Evolutionary conservation across 805 yeast species (phyloP).

Genomic region (Barnettozyma botsteinii): DNA sequence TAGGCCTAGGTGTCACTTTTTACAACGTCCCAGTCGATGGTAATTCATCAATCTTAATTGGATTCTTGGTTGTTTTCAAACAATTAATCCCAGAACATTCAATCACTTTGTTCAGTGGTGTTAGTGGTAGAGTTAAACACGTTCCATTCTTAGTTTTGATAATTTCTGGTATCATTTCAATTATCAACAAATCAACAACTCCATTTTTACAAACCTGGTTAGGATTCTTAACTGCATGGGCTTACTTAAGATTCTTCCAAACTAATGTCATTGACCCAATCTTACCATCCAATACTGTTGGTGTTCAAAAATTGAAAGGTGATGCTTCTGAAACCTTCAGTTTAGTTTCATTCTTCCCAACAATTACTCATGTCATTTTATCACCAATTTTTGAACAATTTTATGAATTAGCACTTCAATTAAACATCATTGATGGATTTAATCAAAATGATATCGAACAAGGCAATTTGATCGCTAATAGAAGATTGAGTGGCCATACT

Average conservation of each 20-base stretch:
- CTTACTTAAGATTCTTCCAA: conserved; percentile 75
- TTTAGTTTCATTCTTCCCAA: conserved; percentile 80
- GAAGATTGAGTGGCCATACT: conserved; percentile 36
- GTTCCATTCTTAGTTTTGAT: conserved; percentile 45
- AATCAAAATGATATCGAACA: conserved; percentile 65
- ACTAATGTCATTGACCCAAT: conserved; percentile 46
- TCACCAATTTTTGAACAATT: conserved; percentile 42
- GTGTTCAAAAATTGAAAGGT: conserved; percentile 45
- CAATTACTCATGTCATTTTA: conserved; percentile 43
- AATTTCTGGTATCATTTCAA: conserved; percentile 26
- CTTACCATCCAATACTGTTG: conserved; percentile 37
- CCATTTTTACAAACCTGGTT: conserved; percentile 52
- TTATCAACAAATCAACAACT: conserved; percentile 30
- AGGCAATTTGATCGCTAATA: conserved; percentile 64
- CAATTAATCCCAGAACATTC: conserved; percentile 62
- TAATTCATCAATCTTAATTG: conserved; percentile 48
- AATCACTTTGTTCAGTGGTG: conserved; percentile 41
- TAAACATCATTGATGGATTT: conserved; percentile 55
- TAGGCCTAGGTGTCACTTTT: conserved; percentile 20
- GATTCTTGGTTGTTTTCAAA: conserved; percentile 57
- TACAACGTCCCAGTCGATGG: conserved; percentile 45
- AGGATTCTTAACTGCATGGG: conserved; percentile 67
- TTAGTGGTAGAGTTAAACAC: conserved; percentile 54
- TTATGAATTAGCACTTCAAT: conserved; percentile 33
- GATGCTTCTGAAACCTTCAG: conserved; percentile 90